Percentiles rank a stretch among this genome's conserved stretches.
These are phyloP conservation scores for Dryadomyces quercus-mongolicae DNA, from an alignment of 2,329 filamentous ascomycete genomes.

Conservation along the genomic window DNA sequence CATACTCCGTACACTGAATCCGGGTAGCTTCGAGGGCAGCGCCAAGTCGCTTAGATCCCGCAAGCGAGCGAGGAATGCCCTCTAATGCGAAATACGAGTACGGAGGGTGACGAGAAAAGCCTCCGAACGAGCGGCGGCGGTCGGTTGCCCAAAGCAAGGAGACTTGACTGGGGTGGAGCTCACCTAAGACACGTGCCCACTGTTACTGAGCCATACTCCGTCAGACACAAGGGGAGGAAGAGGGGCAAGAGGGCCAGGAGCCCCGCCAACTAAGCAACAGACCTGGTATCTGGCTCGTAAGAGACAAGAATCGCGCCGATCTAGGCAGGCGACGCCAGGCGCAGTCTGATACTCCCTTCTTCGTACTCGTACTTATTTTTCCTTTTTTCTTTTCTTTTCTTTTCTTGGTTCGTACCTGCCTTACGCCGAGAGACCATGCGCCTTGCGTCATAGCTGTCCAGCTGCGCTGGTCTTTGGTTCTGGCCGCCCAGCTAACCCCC, in stretches of 20 bases:
- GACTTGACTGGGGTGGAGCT: background rate
- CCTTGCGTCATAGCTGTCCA: background rate
- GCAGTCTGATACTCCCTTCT: background rate
- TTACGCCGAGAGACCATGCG: background rate
- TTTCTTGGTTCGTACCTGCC: background rate
- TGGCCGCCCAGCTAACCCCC: background rate
- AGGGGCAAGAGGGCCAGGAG: background rate
- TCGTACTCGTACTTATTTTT: background rate
- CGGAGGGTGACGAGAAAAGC: background rate
- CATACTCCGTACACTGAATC: background rate
- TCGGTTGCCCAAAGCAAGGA: background rate
- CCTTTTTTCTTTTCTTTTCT: background rate
- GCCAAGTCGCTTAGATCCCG: background rate
- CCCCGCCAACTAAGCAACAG: background rate
- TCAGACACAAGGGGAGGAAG: background rate
- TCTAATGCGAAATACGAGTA: background rate
- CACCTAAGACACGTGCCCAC: background rate
- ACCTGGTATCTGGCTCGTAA: background rate
- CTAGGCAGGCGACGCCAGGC: background rate
- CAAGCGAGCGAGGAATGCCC: background rate
- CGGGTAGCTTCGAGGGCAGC: background rate
- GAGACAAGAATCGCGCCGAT: background rate
- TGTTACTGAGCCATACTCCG: background rate
- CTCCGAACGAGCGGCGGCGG: background rate
- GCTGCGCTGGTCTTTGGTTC: background rate